phyloP scores from a whole-genome alignment of 257 asterid species.

The Linderniella brevidens region DNA sequence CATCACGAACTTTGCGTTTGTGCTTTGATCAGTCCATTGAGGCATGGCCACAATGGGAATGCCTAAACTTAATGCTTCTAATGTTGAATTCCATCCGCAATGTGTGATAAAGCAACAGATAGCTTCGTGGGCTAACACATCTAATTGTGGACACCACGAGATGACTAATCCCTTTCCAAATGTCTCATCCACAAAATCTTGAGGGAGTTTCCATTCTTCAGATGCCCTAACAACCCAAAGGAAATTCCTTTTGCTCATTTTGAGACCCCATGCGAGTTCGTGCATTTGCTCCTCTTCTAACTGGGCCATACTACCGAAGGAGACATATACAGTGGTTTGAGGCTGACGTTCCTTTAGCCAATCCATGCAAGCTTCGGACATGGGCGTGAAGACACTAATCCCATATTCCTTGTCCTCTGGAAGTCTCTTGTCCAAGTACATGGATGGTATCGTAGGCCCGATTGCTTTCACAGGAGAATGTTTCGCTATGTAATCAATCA shows the following conservation, averaged over 20 bases:
- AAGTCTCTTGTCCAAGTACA: background rate
- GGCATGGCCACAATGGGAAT: background rate
- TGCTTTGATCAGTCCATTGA: conserved; percentile 1
- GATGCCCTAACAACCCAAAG: background rate
- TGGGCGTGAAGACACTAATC: background rate
- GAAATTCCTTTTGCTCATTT: background rate
- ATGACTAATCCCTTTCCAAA: background rate
- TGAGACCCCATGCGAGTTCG: background rate
- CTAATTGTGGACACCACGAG: conserved; percentile 2
- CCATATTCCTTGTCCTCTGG: background rate
- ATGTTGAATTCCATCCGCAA: background rate
- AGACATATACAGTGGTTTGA: too few species aligned
- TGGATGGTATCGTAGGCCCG: background rate
- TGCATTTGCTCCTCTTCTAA: background rate
- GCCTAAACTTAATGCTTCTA: background rate
- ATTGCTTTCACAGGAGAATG: background rate
- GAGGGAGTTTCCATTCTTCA: background rate
- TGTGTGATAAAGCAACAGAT: too few species aligned
- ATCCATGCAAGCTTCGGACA: background rate
- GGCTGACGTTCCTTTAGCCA: background rate
- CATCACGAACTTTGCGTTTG: background rate
- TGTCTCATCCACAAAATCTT: background rate
- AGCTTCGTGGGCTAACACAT: background rate
- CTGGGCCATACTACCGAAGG: background rate
- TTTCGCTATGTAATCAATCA: background rate